Base-by-base conservation (phyloP, 2,329 filamentous ascomycete species). In the Talaromyces sp. region DNA sequence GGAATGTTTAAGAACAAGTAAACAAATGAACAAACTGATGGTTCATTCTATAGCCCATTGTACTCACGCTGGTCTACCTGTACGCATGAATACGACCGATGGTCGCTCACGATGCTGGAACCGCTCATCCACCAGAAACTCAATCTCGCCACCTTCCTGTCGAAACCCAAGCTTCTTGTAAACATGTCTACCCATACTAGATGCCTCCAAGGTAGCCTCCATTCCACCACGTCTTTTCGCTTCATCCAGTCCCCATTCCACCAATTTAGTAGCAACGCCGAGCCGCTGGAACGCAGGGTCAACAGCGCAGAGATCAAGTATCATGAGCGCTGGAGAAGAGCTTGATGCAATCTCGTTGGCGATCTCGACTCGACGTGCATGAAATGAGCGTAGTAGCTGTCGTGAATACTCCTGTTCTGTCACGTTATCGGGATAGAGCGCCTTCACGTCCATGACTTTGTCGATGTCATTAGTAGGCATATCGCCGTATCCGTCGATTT, bases 81-180 rank as follows among this genome's bases (percentile, higher is more conserved):
- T 56, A 42, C 54, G 54, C 54, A 56, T 56, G 16, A 56, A 40
- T 2, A 56, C 21, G 14, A 39, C 21, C 9, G 35, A 56, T 40
- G 54, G 54, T 23, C 37, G 18, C 14, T 37, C 18, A 11, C 54
- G 54, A 23, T 39, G 33, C 14, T 40, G 5, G 5, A 56, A 56
- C 16, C 18, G 18, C 16, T 56, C 33, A 40, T 56, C 54, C 16
- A 56, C 54, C 11, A 25, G 12, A 21, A 23, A 56, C 12, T 39
- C n/a, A 40, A 56, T 14, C 37, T 56, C 54, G 16, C 54, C 23
- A 40, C 54, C 54, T 16, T 56, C 54, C 14, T 56, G 54, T 14
- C 14, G 23, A 40, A 56, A 56, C 11, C 54, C 54, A 56, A 56
- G 35, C 33, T 56, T 37, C 35, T 56, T 39, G 40, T 56, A 56